Conservation (phyloP, 768 basidiomycete genomes). For the Podaxis rugospora region DNA sequence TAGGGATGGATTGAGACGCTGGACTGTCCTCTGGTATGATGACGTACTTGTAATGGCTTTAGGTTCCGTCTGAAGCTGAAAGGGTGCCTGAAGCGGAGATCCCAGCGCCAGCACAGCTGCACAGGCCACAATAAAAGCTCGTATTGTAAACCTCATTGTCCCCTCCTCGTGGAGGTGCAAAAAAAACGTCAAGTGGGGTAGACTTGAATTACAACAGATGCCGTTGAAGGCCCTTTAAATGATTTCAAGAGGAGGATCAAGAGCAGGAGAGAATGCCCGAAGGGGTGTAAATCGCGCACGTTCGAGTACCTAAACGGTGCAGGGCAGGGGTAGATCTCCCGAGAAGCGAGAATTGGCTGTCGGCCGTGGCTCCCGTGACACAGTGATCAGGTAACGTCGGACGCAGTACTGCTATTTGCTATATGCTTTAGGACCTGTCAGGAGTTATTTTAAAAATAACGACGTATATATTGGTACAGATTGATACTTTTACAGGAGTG, state of each 20-base stretch:
- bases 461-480: slow-evolving; percentile 1
- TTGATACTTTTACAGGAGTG: slow-evolving; percentile 9
- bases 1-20: not conserved
- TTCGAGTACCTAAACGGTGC: slow-evolving; percentile 3
- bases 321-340: not conserved
- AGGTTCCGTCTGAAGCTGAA: not conserved
- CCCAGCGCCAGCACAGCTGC: not conserved
- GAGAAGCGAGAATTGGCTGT: not conserved
- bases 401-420: not conserved
- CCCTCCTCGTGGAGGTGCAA: not conserved
- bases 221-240: not conserved
- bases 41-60: not conserved
- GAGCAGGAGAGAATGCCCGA: slow-evolving; percentile 1
- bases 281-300: slow-evolving; percentile 5
- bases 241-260: not conserved
- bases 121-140: not conserved
- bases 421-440: not conserved
- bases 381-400: not conserved
- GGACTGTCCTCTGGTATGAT: not conserved
- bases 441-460: not conserved
- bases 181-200: not conserved
- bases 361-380: not conserved
- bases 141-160: not conserved
- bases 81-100: slow-evolving; percentile 1
- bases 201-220: not conserved